Evolutionary conservation across 495 filamentous ascomycete genomes (phyloP), one percentile per base, ranked within the genome.

Genomic region (Sabuloglossum arenarium): DNA sequence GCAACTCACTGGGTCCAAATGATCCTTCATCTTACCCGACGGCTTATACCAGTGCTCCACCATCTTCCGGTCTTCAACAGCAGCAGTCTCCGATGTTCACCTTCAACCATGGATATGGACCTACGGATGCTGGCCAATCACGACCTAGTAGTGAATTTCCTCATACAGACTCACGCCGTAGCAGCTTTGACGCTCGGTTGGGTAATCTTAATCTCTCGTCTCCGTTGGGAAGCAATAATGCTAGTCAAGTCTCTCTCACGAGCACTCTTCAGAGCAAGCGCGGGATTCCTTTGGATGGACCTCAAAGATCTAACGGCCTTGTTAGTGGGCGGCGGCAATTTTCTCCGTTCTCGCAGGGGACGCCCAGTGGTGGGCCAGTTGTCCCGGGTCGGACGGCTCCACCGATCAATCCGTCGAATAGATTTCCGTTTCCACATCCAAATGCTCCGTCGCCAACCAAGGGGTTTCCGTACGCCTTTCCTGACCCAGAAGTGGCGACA

Each of bases 381-480:
- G 62, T 70, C 61, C 65, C 80, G 69, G 68, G 71, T 60, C 64
- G 80, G 57, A 84, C 82, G 3, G 85, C 85, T 1, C 84, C 85
- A 11, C 75, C 81, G 6, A 89, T 88, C 58, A 85, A 79, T 0
- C 83, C 49, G 12, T 30, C 43, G 31, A 32, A 39, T 23, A 32
- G 29, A 23, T 56, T 47, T 16, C 55, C 32, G 14, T 56, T 43
- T 29, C 42, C 42, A 16, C 46, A 58, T 53, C 47, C 82, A 11
- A 85, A 86, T 55, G 80, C 84, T 14, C 79, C 76, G n/a, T 79
- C 80, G 53, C 85, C 85, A 9, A 88, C 82, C 16, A 85, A 84
- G 59, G 85, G 85, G 67, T 80, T 86, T 63, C 81, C 85, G 0
- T 89, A 85, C 70, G 85, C 85, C 34, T 88, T 89, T 62, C 85